phyloP scores from a whole-genome alignment of 805 yeast genomes.

The Sugiyamaella marilandica region DNA sequence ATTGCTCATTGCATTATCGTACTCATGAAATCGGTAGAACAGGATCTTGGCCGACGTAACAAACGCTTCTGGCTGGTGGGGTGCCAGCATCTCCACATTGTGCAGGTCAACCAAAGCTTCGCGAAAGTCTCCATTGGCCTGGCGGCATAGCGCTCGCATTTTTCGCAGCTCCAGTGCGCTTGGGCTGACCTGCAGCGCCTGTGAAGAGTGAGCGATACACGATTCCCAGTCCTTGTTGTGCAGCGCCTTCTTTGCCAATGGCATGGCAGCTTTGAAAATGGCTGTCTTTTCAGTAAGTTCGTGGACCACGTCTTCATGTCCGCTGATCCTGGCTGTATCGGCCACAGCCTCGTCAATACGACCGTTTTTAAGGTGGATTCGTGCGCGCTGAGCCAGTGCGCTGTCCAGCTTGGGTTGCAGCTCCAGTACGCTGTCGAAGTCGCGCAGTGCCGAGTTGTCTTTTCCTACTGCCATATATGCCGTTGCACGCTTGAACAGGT shows the following conservation, averaged over 20 bases:
- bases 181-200: slow-evolving; percentile 30
- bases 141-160: slow-evolving; percentile 32
- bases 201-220: slow-evolving; percentile 25
- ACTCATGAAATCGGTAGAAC: slow-evolving; percentile 49
- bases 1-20: slow-evolving; percentile 46
- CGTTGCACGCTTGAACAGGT: slow-evolving; percentile 35
- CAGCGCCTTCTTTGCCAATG: slow-evolving; percentile 16
- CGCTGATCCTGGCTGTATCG: slow-evolving; percentile 14
- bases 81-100: slow-evolving; percentile 25
- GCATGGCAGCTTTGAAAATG: background rate
- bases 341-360: slow-evolving; percentile 22
- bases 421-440: slow-evolving; percentile 31
- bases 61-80: slow-evolving; percentile 26
- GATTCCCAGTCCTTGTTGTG: slow-evolving; percentile 18
- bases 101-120: slow-evolving; percentile 35
- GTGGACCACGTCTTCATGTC: slow-evolving; percentile 16
- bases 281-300: slow-evolving; percentile 18
- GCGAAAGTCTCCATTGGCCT: slow-evolving; percentile 27
- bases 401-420: slow-evolving; percentile 33
- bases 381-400: slow-evolving; percentile 34
- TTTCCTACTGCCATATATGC: slow-evolving; percentile 34
- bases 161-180: slow-evolving; percentile 24
- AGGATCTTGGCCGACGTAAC: slow-evolving; percentile 36
- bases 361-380: slow-evolving; percentile 32
- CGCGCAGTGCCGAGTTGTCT: slow-evolving; percentile 33